Conservation (phyloP, 1,284 basidiomycete species). For the Apiotrichum brassicae region DNA sequence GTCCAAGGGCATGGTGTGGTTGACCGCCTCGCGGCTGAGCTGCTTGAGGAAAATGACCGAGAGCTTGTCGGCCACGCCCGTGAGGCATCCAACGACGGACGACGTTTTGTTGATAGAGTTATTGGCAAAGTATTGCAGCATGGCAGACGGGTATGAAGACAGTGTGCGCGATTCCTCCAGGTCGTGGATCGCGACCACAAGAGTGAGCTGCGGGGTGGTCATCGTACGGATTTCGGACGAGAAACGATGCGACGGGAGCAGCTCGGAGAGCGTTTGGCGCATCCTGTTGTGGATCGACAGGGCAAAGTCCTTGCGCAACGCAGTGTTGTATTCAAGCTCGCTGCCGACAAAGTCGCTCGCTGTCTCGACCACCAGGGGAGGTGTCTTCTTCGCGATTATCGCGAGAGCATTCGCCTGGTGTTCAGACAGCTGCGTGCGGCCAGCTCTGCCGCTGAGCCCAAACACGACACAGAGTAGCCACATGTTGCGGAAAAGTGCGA, state of each 20-base stretch:
- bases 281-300: conserved; percentile 67
- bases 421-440: conserved; percentile 31
- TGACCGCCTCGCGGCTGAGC: conserved; percentile 64
- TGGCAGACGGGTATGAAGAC: conserved; percentile 69
- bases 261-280: conserved; percentile 57
- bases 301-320: conserved; percentile 81
- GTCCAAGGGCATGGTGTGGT: conserved; percentile 68
- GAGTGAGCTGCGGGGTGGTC: conserved; percentile 76
- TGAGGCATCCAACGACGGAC: conserved; percentile 57
- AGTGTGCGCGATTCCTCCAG: conserved; percentile 82
- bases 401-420: conserved; percentile 65
- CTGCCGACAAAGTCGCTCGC: conserved; percentile 78
- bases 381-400: conserved; percentile 81
- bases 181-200: conserved; percentile 80
- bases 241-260: conserved; percentile 60
- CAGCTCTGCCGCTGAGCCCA: conserved; percentile 65
- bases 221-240: conserved; percentile 68
- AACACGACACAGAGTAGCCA: conserved; percentile 78
- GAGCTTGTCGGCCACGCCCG: conserved; percentile 80
- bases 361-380: conserved; percentile 73
- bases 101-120: conserved; percentile 70
- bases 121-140: conserved; percentile 86
- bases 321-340: conserved; percentile 88
- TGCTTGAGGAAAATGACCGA: conserved; percentile 54
- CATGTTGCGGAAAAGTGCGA: conserved; percentile 80